Base-by-base conservation (phyloP, 1,139 yeast species). In the Cylindricascospora bacillispora region DNA sequence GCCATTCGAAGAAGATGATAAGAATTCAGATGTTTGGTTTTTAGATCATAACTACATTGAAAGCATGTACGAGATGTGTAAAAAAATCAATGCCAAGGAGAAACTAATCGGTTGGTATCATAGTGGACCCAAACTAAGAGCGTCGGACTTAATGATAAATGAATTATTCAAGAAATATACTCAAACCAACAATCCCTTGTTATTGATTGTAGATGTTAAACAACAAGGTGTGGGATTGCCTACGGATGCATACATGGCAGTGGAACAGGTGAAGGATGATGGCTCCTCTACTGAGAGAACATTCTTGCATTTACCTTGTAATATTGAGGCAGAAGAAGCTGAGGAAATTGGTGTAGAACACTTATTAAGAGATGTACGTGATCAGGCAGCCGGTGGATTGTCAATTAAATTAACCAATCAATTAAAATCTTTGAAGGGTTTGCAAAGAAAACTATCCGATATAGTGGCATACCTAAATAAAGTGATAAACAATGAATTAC, bases 281-380 rank as follows among this genome's bases (percentile, higher is more conserved):
- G 98, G 98, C n/a, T 72, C 94, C 2, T 74, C 89, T 3, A 82
- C 94, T 3, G 94, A 85, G 51, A 77, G 77, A 58, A 86, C 97
- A 1, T 89, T 89, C 61, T 73, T 83, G 24, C 98, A 92, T 57
- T 77, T 86, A 23, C 94, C 97, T 10, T 81, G 95, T 10, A 66
- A 73, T 19, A 85, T 92, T 40, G 93, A 83, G 52, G 99, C 99
- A 3, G 98, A 92, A 54, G 98, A 92, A 55, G 98, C 98, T 3
- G 98, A 92, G 59, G 99, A 92, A 58, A 92, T 92, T 45, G 98
- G 98, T 39, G 99, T 92, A 6, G 99, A 92, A 54, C 99, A 92
- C 52, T 61, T 92, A 38, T 62, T 92, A 40, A 74, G 97, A 49
- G 98, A 92, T 49, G 83, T 85, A 23, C 73, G 95, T 47, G 97